Conservation (phyloP, 495 filamentous ascomycete genomes). For the Penicillium cosmopolitanum region DNA sequence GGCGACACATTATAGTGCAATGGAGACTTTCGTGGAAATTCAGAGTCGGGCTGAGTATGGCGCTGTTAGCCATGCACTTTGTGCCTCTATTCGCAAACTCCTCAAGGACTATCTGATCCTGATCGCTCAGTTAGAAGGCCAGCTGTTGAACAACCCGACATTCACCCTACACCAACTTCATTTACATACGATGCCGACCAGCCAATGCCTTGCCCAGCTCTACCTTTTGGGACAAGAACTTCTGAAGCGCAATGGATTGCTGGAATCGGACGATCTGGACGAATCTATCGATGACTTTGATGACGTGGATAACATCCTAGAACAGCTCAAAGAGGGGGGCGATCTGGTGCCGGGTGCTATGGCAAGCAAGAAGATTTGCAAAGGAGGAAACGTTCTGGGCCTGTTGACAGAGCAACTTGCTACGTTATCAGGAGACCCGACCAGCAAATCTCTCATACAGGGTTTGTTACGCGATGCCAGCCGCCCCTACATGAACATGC, state of each 20-base stretch:
- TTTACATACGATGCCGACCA: constrained; percentile 85
- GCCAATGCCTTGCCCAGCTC: constrained; percentile 85
- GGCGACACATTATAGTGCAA: constrained; percentile 88
- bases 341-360: constrained; percentile 76
- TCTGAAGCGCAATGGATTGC: constrained; percentile 79
- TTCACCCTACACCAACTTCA: constrained; percentile 94
- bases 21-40: constrained; percentile 92
- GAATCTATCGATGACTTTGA: constrained; percentile 81
- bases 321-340: constrained; percentile 76
- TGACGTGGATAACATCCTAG: constrained; percentile 86
- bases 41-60: constrained; percentile 93
- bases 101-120: constrained; percentile 92
- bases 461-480: constrained; percentile 84
- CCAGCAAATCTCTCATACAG: constrained; percentile 77
- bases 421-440: constrained; percentile 90
- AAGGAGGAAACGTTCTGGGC: constrained; percentile 87
- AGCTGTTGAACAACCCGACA: constrained; percentile 79
- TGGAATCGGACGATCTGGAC: constrained; percentile 78
- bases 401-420: constrained; percentile 82
- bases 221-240: constrained; percentile 87
- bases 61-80: constrained; percentile 93
- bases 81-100: constrained; percentile 87
- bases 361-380: constrained; percentile 88
- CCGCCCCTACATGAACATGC: constrained; percentile 94
- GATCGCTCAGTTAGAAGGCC: constrained; percentile 89